A percentile compares a stretch with the other conserved stretches of the same genome.
phyloP scores from a whole-genome alignment of 345 rosid species.

The Salix purpurea region DNA sequence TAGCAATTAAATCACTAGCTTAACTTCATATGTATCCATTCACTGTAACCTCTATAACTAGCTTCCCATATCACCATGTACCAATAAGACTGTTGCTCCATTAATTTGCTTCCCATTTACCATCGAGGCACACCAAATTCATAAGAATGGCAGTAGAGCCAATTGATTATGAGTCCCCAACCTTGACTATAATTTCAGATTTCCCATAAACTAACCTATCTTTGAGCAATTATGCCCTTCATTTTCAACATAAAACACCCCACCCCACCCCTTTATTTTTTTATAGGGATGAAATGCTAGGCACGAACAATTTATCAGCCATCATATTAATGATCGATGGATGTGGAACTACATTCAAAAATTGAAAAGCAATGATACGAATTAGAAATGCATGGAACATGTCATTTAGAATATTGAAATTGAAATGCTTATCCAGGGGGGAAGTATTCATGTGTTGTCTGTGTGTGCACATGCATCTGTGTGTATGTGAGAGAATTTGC shows the following conservation, averaged over 20 bases:
- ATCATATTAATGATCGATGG: not conserved
- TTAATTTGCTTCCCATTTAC: not conserved
- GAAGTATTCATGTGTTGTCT: not conserved
- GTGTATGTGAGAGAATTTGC: not conserved
- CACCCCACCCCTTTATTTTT: not conserved
- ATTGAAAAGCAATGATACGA: not conserved
- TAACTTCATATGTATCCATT: not conserved
- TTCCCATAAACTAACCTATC: not conserved
- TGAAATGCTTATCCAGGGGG: not conserved
- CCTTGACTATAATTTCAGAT: not conserved
- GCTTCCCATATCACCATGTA: not conserved
- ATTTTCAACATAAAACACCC: not conserved
- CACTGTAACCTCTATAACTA: not conserved
- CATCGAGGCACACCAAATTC: not conserved
- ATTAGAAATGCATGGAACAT: not conserved
- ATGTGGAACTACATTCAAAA: not conserved
- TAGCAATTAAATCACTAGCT: not conserved
- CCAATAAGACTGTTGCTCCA: not conserved
- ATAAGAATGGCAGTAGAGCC: not conserved
- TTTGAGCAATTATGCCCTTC: not conserved
- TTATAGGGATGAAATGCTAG: not conserved
- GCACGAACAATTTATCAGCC: not conserved
- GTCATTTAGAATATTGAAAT: not conserved
- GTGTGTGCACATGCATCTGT: not conserved
- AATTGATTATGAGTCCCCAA: not conserved